These are phyloP conservation scores for Hevea brasiliensis DNA, from an alignment of 345 rosid genomes.

Conservation along the genomic window DNA sequence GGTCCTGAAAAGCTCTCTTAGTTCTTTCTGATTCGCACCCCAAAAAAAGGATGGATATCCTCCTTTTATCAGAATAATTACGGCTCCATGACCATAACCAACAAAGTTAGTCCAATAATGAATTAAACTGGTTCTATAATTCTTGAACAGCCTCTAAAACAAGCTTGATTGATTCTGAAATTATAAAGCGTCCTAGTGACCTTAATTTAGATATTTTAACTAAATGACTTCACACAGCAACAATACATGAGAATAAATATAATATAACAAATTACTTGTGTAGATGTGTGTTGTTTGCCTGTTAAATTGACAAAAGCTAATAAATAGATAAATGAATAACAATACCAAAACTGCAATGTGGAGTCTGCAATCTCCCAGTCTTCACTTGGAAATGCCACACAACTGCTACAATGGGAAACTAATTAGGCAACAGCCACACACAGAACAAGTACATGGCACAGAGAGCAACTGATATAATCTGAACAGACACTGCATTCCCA, in stretches of 20 bases:
- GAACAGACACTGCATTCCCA: neutral
- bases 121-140: neutral
- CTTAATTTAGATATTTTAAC: neutral
- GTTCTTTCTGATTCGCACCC: neutral
- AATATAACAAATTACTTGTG: neutral
- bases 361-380: slow-evolving; percentile 99
- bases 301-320: neutral
- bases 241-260: neutral
- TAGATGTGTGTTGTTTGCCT: neutral
- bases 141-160: neutral
- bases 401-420: slow-evolving; percentile 48
- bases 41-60: neutral
- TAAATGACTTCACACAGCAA: neutral
- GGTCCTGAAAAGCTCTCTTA: neutral
- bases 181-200: neutral
- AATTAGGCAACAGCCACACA: slow-evolving; percentile 17
- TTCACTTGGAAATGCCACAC: slow-evolving; percentile 88
- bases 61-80: too few relatives aligned
- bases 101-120: neutral
- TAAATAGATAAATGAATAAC: slow-evolving; percentile 14
- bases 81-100: neutral
- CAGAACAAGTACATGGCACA: neutral
- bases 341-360: slow-evolving; percentile 93
- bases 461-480: neutral
- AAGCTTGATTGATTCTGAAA: neutral